Conservation (phyloP, 495 filamentous ascomycete species). For the Neurospora tetraspora region DNA sequence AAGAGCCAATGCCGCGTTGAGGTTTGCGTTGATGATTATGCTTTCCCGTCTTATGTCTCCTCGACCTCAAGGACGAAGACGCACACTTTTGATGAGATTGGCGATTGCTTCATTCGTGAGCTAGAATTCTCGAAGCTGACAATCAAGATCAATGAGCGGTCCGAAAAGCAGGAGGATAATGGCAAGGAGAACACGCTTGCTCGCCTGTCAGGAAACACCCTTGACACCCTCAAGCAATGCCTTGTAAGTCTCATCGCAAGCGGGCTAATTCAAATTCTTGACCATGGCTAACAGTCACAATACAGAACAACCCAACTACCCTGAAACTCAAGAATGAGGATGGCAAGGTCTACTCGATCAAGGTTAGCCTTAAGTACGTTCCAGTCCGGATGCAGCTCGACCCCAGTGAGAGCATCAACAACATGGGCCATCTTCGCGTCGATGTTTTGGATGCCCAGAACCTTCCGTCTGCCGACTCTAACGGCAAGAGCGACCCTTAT, state of each 20-base stretch:
- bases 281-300: conserved; percentile 5
- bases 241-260: conserved; percentile 44
- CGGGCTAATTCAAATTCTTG: not conserved
- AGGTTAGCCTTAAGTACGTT: conserved; percentile 86
- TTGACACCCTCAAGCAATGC: conserved; percentile 77
- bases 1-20: conserved; percentile 72
- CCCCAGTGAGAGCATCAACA: conserved; percentile 93
- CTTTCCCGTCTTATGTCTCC: conserved; percentile 81
- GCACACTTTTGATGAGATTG: conserved; percentile 74
- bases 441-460: conserved; percentile 83
- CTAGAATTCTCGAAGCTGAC: conserved; percentile 91
- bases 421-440: conserved; percentile 86
- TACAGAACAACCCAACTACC: conserved; percentile 76
- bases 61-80: conserved; percentile 55
- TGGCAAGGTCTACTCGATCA: conserved; percentile 70
- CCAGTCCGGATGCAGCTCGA: conserved; percentile 90
- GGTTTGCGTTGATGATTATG: conserved; percentile 87
- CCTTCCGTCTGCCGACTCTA: conserved; percentile 85
- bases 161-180: conserved; percentile 61
- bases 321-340: conserved; percentile 65
- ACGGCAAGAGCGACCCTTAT: conserved; percentile 93
- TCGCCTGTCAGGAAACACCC: conserved; percentile 73
- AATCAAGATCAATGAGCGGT: conserved; percentile 66
- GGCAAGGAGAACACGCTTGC: conserved; percentile 64
- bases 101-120: conserved; percentile 92